Evolutionary conservation across 495 filamentous ascomycete genomes (phyloP).

Genomic region (Physcia stellaris): DNA sequence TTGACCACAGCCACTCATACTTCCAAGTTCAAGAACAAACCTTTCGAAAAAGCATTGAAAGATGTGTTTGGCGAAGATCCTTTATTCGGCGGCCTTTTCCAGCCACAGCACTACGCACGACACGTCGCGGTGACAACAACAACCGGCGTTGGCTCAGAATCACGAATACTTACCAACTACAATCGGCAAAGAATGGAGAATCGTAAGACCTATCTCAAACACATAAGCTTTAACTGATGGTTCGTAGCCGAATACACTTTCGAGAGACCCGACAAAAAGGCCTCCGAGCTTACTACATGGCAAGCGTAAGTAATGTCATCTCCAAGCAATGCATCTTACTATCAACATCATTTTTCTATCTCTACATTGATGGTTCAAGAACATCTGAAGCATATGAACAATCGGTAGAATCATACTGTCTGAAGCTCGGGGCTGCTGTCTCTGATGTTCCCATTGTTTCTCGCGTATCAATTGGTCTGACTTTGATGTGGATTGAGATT

Average conservation of each 20-base stretch:
- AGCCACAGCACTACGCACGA: conserved; percentile 15
- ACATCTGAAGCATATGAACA: too few species aligned
- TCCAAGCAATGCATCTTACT: neutral
- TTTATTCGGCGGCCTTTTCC: conserved; percentile 24
- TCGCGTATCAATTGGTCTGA: too few species aligned
- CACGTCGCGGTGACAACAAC: conserved; percentile 36
- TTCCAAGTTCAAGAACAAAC: conserved; percentile 26
- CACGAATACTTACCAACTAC: conserved; percentile 36
- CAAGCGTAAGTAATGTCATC: conserved; percentile 27
- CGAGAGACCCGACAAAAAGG: conserved; percentile 25
- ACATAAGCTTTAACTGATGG: neutral
- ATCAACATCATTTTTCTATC: too few species aligned
- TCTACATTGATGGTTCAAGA: too few species aligned
- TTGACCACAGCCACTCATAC: conserved; percentile 22
- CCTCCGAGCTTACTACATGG: conserved; percentile 32
- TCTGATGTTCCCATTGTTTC: too few species aligned
- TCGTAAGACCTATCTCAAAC: neutral
- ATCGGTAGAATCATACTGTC: too few species aligned
- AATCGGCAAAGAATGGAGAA: conserved; percentile 18
- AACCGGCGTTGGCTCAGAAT: conserved; percentile 18
- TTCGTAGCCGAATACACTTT: conserved; percentile 21
- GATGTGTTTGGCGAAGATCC: conserved; percentile 18
- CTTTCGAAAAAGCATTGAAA: conserved; percentile 21
- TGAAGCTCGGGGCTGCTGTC: too few species aligned
- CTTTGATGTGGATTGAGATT: too few species aligned